These are phyloP conservation scores for Adenanthera pavonina DNA, from an alignment of 306 rosid genomes.

Conservation along the genomic window DNA sequence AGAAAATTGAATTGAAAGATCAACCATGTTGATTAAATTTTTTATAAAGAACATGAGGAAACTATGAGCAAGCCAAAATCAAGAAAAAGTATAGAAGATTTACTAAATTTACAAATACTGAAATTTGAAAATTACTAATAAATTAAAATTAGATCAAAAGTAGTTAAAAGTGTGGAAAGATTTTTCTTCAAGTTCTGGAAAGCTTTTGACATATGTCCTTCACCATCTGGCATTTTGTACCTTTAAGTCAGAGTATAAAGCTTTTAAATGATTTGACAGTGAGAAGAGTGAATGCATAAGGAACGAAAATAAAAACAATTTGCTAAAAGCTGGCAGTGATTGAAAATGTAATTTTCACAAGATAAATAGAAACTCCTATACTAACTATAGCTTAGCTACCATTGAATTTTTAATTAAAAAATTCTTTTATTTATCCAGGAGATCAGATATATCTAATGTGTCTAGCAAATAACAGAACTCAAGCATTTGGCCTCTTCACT, in stretches of 20 bases:
- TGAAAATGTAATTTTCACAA: constrained; percentile 2
- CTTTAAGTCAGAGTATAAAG: constrained; percentile 22
- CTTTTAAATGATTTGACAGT: constrained; percentile 14
- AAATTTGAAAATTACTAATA: background rate
- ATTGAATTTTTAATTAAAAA: background rate
- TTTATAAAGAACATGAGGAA: constrained; percentile 31
- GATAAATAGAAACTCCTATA: background rate
- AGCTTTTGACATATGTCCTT: constrained; percentile 16
- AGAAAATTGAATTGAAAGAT: constrained; percentile 35
- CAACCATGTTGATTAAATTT: background rate
- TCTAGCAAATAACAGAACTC: background rate
- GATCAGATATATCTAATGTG: background rate
- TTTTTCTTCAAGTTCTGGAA: constrained; percentile 24
- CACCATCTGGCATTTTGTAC: background rate
- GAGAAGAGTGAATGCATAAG: background rate
- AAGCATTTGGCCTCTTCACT: constrained; percentile 25
- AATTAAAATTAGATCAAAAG: background rate
- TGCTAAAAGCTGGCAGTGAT: constrained; percentile 4
- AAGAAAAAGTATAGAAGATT: background rate
- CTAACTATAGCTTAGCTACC: background rate
- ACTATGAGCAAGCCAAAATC: constrained; percentile 22
- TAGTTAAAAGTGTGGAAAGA: constrained; percentile 5
- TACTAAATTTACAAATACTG: background rate
- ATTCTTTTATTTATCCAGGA: background rate
- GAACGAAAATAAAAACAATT: constrained; percentile 13